Percentiles rank a stretch among this genome's conserved stretches.
Conservation (phyloP, 2,329 filamentous ascomycete genomes). For the Hymenoscyphus albidus region DNA sequence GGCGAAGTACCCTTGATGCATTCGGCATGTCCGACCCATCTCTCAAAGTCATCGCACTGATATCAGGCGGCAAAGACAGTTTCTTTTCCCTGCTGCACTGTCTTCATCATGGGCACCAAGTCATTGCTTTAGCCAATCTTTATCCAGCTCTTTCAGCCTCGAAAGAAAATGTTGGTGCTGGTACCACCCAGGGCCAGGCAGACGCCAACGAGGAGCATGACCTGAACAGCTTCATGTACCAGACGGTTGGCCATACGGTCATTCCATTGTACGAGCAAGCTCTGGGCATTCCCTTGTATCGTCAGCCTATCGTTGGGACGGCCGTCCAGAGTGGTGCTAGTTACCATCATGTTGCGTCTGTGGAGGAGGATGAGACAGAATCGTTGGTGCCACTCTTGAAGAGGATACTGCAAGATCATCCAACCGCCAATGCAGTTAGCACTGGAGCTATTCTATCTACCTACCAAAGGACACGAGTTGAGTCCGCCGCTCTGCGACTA, state of each 20-base stretch:
- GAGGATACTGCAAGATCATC: constrained; percentile 63
- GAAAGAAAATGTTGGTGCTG: constrained; percentile 6
- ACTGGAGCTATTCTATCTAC: constrained; percentile 91
- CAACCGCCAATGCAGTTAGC: constrained; percentile 78
- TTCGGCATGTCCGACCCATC: constrained; percentile 25
- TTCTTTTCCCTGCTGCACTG: constrained; percentile 92
- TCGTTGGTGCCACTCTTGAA: constrained; percentile 73
- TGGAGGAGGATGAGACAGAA: constrained; percentile 74
- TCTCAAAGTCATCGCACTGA: constrained; percentile 80
- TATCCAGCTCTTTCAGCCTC: constrained; percentile 50
- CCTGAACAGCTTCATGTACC: constrained; percentile 98
- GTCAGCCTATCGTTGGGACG: constrained; percentile 68
- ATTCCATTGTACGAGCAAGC: constrained; percentile 81
- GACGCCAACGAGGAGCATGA: constrained; percentile 52
- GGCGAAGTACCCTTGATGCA: background rate
- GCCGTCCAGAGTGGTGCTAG: constrained; percentile 69
- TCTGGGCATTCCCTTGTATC: constrained; percentile 78
- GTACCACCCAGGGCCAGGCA: constrained; percentile 13
- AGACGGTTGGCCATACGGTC: constrained; percentile 87
- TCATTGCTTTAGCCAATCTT: constrained; percentile 88
- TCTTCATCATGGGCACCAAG: constrained; percentile 74
- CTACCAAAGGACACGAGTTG: constrained; percentile 93
- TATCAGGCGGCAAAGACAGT: constrained; percentile 97
- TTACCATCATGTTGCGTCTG: constrained; percentile 47
- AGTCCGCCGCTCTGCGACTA: constrained; percentile 83